A percentile compares a stretch with the other conserved stretches of the same genome.
Conservation (phyloP, 768 basidiomycete genomes). For the Mycena galericulata region DNA sequence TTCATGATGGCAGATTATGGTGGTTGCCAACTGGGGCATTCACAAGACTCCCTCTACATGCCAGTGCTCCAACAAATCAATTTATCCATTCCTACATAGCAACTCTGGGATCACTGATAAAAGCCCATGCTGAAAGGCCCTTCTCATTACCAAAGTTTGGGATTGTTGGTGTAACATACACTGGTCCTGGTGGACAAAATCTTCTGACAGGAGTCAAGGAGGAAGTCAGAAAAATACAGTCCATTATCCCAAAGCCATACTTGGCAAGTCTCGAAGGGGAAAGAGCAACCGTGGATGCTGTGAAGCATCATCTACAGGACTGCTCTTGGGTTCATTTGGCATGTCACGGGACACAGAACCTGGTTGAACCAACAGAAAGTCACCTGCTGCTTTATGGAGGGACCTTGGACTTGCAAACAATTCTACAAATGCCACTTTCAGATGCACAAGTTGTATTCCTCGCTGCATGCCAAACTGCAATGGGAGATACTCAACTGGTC, state of each 20-base stretch:
- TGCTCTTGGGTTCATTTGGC: not conserved
- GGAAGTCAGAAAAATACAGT: not conserved
- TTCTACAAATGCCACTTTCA: not conserved
- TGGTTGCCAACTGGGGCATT: not conserved
- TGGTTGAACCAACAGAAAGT: not conserved
- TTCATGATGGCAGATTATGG: not conserved
- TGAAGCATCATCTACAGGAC: not conserved
- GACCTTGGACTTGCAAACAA: not conserved
- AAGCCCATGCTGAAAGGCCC: not conserved
- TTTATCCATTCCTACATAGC: not conserved
- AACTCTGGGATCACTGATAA: not conserved
- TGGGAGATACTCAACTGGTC: not conserved
- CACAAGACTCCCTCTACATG: not conserved
- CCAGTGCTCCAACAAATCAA: not conserved
- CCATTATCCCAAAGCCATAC: not conserved
- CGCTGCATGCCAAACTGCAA: not conserved
- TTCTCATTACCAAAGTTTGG: not conserved
- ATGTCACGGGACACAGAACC: not conserved
- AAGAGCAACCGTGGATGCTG: not conserved
- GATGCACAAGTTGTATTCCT: not conserved
- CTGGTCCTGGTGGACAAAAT: not conserved
- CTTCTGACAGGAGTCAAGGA: not conserved
- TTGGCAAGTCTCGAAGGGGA: too few species aligned
- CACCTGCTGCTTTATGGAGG: not conserved
- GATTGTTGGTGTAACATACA: not conserved